Percentiles rank a stretch among this genome's conserved stretches.
Evolutionary conservation across 2,329 filamentous ascomycete species (phyloP).

Genomic region (Phyllosticta citribraziliensis): DNA sequence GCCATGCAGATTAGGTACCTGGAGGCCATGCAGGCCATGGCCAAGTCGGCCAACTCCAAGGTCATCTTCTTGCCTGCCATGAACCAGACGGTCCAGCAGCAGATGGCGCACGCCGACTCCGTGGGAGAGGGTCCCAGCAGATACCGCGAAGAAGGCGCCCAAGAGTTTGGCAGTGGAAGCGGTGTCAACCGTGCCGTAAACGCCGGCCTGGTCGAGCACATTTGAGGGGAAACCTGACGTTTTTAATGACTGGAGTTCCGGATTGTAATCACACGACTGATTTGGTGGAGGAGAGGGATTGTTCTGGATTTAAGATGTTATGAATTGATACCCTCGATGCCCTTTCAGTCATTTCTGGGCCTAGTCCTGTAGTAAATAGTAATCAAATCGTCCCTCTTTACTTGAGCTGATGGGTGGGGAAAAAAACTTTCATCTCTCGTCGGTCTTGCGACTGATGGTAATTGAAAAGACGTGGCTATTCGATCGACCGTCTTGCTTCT

Average conservation of each 20-base stretch:
- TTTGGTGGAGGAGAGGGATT: neutral
- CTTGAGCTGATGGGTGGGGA: neutral
- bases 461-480: neutral
- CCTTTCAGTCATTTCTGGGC: neutral
- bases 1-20: constrained; percentile 98
- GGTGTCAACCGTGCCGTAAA: constrained; percentile 76
- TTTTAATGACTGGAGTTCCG: neutral
- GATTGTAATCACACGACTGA: neutral
- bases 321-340: neutral
- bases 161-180: constrained; percentile 30
- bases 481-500: neutral
- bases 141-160: constrained; percentile 25
- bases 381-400: neutral
- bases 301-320: neutral
- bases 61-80: constrained; percentile 68
- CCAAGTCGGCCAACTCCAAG: constrained; percentile 81
- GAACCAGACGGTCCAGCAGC: constrained; percentile 51
- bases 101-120: constrained; percentile 36
- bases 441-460: neutral
- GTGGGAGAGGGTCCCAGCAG: constrained; percentile 48
- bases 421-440: neutral
- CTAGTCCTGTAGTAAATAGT: neutral
- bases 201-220: constrained; percentile 73
- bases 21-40: constrained; percentile 98
- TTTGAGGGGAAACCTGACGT: constrained; percentile 41